phyloP scores from a whole-genome alignment of 495 filamentous ascomycete species.

The Letharia columbiana region DNA sequence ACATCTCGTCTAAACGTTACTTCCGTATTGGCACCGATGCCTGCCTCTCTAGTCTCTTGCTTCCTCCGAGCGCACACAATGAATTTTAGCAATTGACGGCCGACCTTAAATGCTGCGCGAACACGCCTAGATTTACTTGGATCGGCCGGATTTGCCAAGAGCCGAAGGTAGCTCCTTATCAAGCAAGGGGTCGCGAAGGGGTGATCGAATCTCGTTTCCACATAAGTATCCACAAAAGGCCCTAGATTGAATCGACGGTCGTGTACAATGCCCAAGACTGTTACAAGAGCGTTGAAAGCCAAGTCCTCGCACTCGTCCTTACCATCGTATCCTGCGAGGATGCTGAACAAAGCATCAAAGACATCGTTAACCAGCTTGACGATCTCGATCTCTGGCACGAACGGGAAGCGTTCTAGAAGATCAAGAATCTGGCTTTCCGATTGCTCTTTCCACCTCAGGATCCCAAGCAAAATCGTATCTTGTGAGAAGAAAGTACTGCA shows the following conservation, averaged over 20 bases:
- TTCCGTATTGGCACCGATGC: slow-evolving; percentile 73
- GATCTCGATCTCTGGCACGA: slow-evolving; percentile 95
- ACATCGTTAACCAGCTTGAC: slow-evolving; percentile 88
- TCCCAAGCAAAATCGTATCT: slow-evolving; percentile 74
- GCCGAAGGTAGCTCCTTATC: slow-evolving; percentile 72
- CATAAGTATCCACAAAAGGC: slow-evolving; percentile 84
- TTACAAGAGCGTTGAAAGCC: slow-evolving; percentile 82
- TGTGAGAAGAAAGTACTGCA: slow-evolving; percentile 96
- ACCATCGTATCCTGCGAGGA: slow-evolving; percentile 78
- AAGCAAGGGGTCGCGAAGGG: slow-evolving; percentile 90
- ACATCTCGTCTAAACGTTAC: slow-evolving; percentile 77
- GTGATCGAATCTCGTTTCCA: slow-evolving; percentile 84
- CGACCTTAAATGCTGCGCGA: slow-evolving; percentile 90
- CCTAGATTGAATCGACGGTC: slow-evolving; percentile 88
- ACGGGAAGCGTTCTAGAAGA: slow-evolving; percentile 72
- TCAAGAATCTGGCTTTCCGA: slow-evolving; percentile 58
- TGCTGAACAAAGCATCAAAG: slow-evolving; percentile 84
- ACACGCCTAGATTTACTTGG: slow-evolving; percentile 72
- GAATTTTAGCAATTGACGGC: slow-evolving; percentile 85
- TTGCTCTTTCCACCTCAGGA: slow-evolving; percentile 79
- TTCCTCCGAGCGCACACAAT: slow-evolving; percentile 83
- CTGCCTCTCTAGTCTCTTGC: slow-evolving; percentile 80
- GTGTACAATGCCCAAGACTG: slow-evolving; percentile 85
- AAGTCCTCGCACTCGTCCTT: slow-evolving; percentile 89
- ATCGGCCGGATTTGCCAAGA: slow-evolving; percentile 71